Evolutionary conservation across 768 basidiomycete species (phyloP), one percentile per base, ranked within the genome.

Genomic region (Pulveroboletus ravenelii): DNA sequence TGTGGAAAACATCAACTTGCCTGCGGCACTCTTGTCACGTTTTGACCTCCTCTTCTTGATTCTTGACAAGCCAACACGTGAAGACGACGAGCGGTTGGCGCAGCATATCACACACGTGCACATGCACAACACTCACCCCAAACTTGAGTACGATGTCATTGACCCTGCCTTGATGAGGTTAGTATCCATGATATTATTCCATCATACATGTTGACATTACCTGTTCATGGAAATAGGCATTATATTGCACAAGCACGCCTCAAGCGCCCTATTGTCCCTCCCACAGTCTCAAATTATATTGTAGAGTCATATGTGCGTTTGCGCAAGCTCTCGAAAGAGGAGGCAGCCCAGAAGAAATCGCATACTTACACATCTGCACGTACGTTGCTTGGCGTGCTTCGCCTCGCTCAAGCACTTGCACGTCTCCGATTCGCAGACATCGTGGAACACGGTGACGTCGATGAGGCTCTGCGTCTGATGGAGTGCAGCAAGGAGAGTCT

Each of bases 31-130:
- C 25, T 72, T 99, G 41, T 98, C 95, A 20, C 84, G 96, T 68
- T 99, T 99, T 69, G 96, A 99, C 66, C 75, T 98, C 50, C 72
- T 98, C 53, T 98, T 98, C 78, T 78, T 99, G 63, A 94, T 98
- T 53, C 81, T 99, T 42, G 96, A 99, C 71, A 97, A 94, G 59
- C 94, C 96, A 2, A 81, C 84, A 7, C 77, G 93, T 53, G 96
- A 98, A 62, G 93, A 93, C 58, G 96, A 99, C 62, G 95, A 98
- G 64, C 79, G 93, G 44, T 78, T 99, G 6, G 96, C 96, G 13
- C 86, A 93, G 66, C 96, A 99, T 71, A 93, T 99, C 59, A 96
- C 96, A 1, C 86, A 93, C 63, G 96, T 99, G 20, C 96, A 99
- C 67, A 98, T 98, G 96, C 79, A 92, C 71, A 93, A 87, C 53